Conservation (phyloP, 495 filamentous ascomycete species). For the Aspergillus cristatus region DNA sequence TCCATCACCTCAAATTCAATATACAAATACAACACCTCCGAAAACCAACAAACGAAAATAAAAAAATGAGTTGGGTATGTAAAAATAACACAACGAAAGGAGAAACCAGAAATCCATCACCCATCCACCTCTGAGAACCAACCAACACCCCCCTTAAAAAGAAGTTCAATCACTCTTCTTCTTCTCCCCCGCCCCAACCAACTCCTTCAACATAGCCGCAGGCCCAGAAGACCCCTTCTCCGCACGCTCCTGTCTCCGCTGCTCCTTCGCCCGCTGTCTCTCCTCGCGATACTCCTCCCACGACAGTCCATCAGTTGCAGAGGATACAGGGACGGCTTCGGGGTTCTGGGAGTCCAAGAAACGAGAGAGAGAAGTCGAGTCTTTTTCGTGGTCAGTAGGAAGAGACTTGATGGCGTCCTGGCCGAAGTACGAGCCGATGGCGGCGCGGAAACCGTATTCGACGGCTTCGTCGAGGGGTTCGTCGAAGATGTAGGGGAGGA, state of each 20-base stretch:
- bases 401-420: conserved; percentile 40
- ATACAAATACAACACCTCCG: too few species aligned
- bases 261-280: conserved; percentile 19
- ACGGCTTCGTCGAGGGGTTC: conserved; percentile 85
- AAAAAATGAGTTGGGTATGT: too few species aligned
- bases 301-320: conserved; percentile 14
- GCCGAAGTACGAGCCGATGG: conserved; percentile 60
- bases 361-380: conserved; percentile 11
- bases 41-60: too few species aligned
- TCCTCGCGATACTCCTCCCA: conserved; percentile 35
- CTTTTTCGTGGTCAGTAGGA: conserved; percentile 13
- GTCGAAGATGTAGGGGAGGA: conserved; percentile 84
- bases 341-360: conserved; percentile 7
- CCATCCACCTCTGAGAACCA: too few species aligned
- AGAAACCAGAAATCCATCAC: too few species aligned
- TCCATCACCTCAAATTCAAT: too few species aligned
- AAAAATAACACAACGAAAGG: too few species aligned
- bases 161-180: too few species aligned
- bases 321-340: conserved; percentile 1
- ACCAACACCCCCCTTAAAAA: too few species aligned
- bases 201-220: conserved; percentile 8
- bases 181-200: too few species aligned
- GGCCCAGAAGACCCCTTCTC: conserved; percentile 7
- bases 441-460: conserved; percentile 81
- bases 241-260: conserved; percentile 17